These are phyloP conservation scores for Bondarzewia mesenterica DNA, from an alignment of 1,284 basidiomycete species.

Conservation along the genomic window DNA sequence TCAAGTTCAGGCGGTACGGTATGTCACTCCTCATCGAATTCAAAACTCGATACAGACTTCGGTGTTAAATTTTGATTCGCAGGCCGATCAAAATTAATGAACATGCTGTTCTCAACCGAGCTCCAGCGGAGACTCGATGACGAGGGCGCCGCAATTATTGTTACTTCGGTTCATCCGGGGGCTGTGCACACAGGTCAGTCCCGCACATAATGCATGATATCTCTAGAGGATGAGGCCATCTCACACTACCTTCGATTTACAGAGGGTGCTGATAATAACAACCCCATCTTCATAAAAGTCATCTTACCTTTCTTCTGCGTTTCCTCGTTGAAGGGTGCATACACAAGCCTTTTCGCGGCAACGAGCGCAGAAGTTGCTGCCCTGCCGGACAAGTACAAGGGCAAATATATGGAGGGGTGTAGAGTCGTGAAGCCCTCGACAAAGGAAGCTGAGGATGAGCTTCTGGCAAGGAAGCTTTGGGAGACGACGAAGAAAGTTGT, in stretches of 20 bases:
- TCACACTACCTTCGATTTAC: not conserved
- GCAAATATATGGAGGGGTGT: constrained; percentile 34
- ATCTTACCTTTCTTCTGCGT: constrained; percentile 25
- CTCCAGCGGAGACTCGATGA: constrained; percentile 21
- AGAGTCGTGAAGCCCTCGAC: constrained; percentile 18
- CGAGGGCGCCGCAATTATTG: constrained; percentile 23
- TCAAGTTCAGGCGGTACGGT: constrained; percentile 31
- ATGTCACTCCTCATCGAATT: constrained; percentile 7
- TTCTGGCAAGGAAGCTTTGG: constrained; percentile 36
- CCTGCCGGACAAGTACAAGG: constrained; percentile 33
- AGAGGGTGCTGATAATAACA: constrained; percentile 4
- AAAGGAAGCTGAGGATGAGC: constrained; percentile 24
- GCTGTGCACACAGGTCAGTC: not conserved
- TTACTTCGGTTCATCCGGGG: constrained; percentile 1
- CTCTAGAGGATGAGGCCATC: too few relatives aligned
- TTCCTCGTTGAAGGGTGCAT: constrained; percentile 28
- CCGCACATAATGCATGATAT: not conserved
- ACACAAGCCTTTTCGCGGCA: constrained; percentile 38
- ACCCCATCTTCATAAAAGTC: constrained; percentile 15
- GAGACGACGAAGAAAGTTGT: constrained; percentile 29
- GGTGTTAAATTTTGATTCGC: constrained; percentile 1
- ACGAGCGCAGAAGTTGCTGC: constrained; percentile 29
- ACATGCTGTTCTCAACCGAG: constrained; percentile 20
- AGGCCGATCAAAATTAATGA: constrained; percentile 26
- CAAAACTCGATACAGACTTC: not conserved